Base-by-base conservation (phyloP, 2,329 filamentous ascomycete genomes). In the Calonectria pteridis region DNA sequence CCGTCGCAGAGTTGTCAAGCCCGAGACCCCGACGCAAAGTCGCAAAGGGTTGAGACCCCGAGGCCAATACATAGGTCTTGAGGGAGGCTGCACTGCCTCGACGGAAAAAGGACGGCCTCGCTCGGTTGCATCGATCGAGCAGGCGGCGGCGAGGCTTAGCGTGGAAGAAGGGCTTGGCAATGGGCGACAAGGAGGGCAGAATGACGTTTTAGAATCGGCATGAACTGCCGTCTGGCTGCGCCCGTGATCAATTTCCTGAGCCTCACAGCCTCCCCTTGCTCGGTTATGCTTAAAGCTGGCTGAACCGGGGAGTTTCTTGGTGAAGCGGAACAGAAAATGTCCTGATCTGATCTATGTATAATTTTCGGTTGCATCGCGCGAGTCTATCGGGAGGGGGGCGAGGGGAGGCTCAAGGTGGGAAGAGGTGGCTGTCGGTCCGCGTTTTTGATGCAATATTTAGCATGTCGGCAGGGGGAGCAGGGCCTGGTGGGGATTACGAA, bases 361-460 rank as follows among this genome's bases (percentile, higher is more conserved):
- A 37, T 37, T 35, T 26, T 59, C 55, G 18, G 55, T 59, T 23
- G 55, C 55, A 59, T 59, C 55, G 55, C n/a, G 33, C 28, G 4
- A 31, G 28, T 1, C 13, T 20, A 20, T 11, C 9, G 35, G 35
- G n/a, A n/a, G n/a, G n/a, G n/a, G n/a, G n/a, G n/a, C n/a, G n/a
- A n/a, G n/a, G n/a, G n/a, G n/a, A n/a, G 35, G 35, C 35, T 40
- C 7, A 9, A 40, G n/a, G 14, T 16, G 55, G 55, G 37, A 23
- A 4, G 11, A 14, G 13, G 6, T 26, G 18, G 13, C 7, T 28
- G 20, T 62, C 55, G 35, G 55, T 62, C 55, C 55, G 55, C 55
- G 55, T 62, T 40, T 29, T 35, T 62, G 55, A 62, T 62, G 55
- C 55, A 62, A 62, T 62, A 62, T 62, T 62, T 62, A 62, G 55